Base-by-base conservation (phyloP, 306 rosid genomes). In the Malus asiatica region DNA sequence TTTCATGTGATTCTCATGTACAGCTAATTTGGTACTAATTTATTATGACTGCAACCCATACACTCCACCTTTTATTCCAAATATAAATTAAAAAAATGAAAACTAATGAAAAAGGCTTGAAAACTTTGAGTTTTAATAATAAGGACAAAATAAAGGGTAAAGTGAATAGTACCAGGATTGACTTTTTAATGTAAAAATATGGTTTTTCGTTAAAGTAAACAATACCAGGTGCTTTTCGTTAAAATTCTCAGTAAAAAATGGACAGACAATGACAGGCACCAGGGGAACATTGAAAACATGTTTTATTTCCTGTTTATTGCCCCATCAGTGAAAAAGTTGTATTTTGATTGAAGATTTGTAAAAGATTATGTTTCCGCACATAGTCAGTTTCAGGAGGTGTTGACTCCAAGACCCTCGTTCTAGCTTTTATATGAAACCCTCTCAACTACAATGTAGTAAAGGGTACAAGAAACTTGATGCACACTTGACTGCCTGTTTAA, bases 401-500 rank as follows among this genome's bases (percentile, higher is more conserved):
- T 2, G 20, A 48, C 53, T 16, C 53, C 53, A 46, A 14, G 53
- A 46, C 53, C 19, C 53, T 65, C 16, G 46, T 65, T 35, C 11
- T 3, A 19, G 23, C 70, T 18, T 18, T 48, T 15, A 22, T 65
- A 35, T 35, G 70, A 65, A 65, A 48, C 19, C n/a, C 23, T 12
- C 53, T 22, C 53, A 40, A 40, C 11, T 8, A 57, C 62, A 67
- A 42, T 45, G 60, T 59, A 61, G 60, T 59, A 61, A 74, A 20
- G 45, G 70, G 59, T 35, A 73, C 68, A 73, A 73, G 30, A 74
- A 44, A 16, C 13, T 5, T n/a, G 14, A 25, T 45, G 77, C 60
- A 74, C 70, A 74, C 61, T 74, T 6, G 46, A 62, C 45, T 45
- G 77, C 70, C 70, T 62, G 77, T 62, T 74, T 45, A 61, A 19